These are phyloP conservation scores for Yarrowia sp. DNA, from an alignment of 805 yeast genomes.

Conservation along the genomic window DNA sequence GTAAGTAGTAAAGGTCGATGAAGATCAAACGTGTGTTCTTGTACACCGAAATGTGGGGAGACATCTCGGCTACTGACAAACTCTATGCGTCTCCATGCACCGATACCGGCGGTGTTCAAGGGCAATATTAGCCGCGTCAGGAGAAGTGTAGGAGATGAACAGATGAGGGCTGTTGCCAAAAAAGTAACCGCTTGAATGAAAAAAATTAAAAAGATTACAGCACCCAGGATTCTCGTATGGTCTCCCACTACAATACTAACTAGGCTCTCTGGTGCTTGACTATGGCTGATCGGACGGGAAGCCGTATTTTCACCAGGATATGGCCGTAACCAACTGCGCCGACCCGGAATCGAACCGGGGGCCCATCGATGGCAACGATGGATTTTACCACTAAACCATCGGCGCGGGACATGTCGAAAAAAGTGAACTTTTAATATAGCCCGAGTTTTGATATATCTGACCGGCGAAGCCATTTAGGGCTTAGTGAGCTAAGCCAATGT, in stretches of 20 bases:
- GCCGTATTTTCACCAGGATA: conserved; percentile 37
- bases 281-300: conserved; percentile 38
- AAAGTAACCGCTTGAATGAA: neutral
- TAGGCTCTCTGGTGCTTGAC: conserved; percentile 39
- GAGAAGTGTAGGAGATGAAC: neutral
- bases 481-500: too few relatives aligned
- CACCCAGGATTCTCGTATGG: conserved; percentile 39
- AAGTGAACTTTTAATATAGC: neutral
- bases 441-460: neutral
- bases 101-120: conserved; percentile 25
- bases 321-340: conserved; percentile 36
- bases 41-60: conserved; percentile 23
- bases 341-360: conserved; percentile 39
- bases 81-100: conserved; percentile 32
- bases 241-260: conserved; percentile 37
- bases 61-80: conserved; percentile 35
- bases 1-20: neutral
- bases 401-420: conserved; percentile 12
- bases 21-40: neutral
- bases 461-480: neutral
- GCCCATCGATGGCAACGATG: conserved; percentile 39
- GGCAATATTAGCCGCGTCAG: conserved; percentile 28
- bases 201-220: conserved; percentile 9
- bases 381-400: conserved; percentile 39
- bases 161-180: neutral